Conservation (phyloP, 805 yeast genomes). For the Candida boleticola region DNA sequence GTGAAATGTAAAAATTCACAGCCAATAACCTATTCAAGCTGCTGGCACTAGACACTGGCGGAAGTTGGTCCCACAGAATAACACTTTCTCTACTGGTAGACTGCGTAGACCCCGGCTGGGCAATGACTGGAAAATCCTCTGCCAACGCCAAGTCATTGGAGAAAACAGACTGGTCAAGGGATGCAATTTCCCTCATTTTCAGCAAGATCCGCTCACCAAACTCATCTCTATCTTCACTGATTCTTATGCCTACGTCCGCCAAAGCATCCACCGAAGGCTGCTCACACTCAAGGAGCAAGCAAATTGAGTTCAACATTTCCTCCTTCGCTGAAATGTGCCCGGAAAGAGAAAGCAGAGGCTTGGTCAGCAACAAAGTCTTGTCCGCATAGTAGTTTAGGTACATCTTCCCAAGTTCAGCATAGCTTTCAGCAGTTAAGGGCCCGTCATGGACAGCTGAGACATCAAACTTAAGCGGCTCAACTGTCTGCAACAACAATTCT, state of each 20-base stretch:
- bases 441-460: background rate
- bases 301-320: background rate
- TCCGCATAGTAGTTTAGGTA: background rate
- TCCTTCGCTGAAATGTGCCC: background rate
- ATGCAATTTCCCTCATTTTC: background rate
- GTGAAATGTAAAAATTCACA: slow-evolving; percentile 13
- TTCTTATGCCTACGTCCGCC: background rate
- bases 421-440: background rate
- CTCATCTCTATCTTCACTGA: background rate
- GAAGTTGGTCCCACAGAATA: background rate
- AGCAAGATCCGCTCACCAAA: background rate
- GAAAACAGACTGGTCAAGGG: background rate
- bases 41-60: background rate
- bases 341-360: background rate
- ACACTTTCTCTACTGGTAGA: background rate
- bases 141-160: background rate
- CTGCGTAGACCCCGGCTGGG: no score
- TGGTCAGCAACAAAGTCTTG: background rate
- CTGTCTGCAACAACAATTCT: slow-evolving; percentile 4
- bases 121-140: background rate
- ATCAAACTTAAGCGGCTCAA: background rate
- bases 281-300: no score
- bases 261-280: background rate
- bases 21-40: background rate
- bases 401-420: background rate